Conservation (phyloP, 2,329 filamentous ascomycete species). For the Macrophomina phaseolina region DNA sequence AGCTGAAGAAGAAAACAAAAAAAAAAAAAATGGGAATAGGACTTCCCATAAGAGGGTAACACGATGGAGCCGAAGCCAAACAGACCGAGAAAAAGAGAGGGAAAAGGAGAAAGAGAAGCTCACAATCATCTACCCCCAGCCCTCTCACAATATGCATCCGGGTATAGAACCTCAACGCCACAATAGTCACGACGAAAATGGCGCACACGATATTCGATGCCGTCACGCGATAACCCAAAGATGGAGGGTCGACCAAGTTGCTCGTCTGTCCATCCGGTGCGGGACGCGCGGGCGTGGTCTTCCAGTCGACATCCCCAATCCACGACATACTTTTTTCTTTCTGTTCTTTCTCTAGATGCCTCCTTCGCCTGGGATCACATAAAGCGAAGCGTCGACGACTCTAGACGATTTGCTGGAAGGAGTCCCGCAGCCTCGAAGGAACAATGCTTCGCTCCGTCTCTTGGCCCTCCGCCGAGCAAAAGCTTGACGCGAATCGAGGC, state of each 20-base stretch:
- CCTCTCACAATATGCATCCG: slow-evolving; percentile 13
- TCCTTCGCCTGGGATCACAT: not conserved
- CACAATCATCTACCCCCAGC: slow-evolving; percentile 15
- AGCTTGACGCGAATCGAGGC: not conserved
- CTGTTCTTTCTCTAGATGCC: not conserved
- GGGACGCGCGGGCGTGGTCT: slow-evolving; percentile 3
- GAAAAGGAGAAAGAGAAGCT: not conserved
- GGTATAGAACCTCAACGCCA: slow-evolving; percentile 16
- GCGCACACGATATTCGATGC: not conserved
- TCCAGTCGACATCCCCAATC: not conserved
- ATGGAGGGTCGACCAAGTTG: slow-evolving; percentile 5
- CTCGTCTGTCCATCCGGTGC: slow-evolving; percentile 9
- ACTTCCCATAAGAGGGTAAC: too few species aligned
- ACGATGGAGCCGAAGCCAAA: too few species aligned
- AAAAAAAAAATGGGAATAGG: too few species aligned
- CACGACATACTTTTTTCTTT: not conserved
- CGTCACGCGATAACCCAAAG: slow-evolving; percentile 7
- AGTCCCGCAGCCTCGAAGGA: too few species aligned
- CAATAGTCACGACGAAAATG: not conserved
- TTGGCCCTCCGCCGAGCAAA: too few species aligned
- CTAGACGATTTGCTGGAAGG: too few species aligned
- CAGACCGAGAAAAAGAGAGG: not conserved
- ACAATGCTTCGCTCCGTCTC: too few species aligned
- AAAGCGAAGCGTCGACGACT: too few species aligned
- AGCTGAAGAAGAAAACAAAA: not conserved